These are phyloP conservation scores for Fusarium subglutinans DNA, from an alignment of 2,329 filamentous ascomycete genomes.

Conservation along the genomic window DNA sequence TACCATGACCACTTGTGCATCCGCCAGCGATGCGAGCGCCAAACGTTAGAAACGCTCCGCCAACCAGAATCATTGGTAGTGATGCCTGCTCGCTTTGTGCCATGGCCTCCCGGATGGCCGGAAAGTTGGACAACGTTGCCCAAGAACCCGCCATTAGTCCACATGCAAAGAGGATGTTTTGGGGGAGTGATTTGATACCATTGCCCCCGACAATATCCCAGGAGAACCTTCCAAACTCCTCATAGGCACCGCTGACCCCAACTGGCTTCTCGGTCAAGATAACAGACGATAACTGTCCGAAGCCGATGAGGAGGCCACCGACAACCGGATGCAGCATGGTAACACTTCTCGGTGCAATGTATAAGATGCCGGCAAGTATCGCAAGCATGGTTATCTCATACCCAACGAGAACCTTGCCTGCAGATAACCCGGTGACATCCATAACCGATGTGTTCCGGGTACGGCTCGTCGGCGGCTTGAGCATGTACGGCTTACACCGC, in stretches of 20 bases:
- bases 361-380: background rate
- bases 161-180: background rate
- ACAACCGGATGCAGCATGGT: constrained; percentile 8
- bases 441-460: background rate
- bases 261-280: constrained; percentile 3
- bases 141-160: constrained; percentile 8
- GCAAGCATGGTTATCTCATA: constrained; percentile 6
- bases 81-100: background rate
- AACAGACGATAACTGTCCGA: constrained; percentile 3
- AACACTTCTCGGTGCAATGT: background rate
- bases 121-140: background rate
- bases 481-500: background rate
- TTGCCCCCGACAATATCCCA: background rate
- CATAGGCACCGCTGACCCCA: constrained; percentile 5
- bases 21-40: constrained; percentile 14
- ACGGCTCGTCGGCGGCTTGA: constrained; percentile 6
- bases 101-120: constrained; percentile 2
- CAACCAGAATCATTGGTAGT: background rate
- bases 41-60: background rate
- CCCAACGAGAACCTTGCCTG: background rate
- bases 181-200: background rate
- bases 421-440: constrained; percentile 5
- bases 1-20: constrained; percentile 18
- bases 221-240: background rate
- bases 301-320: constrained; percentile 6